Percentiles rank a stretch among this genome's conserved stretches.
These are phyloP conservation scores for Neurospora intermedia DNA, from an alignment of 495 filamentous ascomycete genomes.

Conservation along the genomic window DNA sequence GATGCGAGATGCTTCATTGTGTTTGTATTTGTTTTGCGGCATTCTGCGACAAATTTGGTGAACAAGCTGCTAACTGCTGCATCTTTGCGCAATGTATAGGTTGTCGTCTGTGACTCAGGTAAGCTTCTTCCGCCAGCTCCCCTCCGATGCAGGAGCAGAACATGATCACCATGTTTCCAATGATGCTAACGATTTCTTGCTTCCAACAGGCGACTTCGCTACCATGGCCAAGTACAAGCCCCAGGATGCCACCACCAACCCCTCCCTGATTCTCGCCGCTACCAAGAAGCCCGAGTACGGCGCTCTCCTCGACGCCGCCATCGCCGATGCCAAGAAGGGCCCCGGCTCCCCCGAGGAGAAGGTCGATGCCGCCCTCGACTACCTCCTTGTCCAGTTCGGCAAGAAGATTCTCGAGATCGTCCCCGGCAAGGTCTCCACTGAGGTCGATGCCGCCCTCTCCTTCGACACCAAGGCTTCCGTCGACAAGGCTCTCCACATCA, in stretches of 20 bases:
- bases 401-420: constrained; percentile 95
- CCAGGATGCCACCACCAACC: constrained; percentile 99
- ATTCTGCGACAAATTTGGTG: not conserved
- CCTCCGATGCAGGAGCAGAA: not conserved
- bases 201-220: constrained; percentile 17
- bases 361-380: constrained; percentile 76
- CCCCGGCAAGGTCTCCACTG: constrained; percentile 95
- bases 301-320: constrained; percentile 76
- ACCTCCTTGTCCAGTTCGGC: constrained; percentile 94
- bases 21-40: not conserved
- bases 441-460: constrained; percentile 94
- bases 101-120: constrained; percentile 95
- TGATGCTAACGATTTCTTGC: not conserved
- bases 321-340: constrained; percentile 73
- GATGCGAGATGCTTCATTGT: not conserved
- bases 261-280: constrained; percentile 91
- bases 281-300: constrained; percentile 98
- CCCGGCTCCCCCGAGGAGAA: constrained; percentile 57
- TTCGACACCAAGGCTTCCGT: constrained; percentile 90
- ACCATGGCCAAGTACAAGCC: constrained; percentile 99
- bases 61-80: constrained; percentile 17
- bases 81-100: constrained; percentile 34
- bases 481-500: constrained; percentile 94
- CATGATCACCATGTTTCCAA: not conserved
- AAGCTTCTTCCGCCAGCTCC: constrained; percentile 28